Conservation (phyloP, 1,139 yeast species). For the Zygoascus hellenicus region DNA sequence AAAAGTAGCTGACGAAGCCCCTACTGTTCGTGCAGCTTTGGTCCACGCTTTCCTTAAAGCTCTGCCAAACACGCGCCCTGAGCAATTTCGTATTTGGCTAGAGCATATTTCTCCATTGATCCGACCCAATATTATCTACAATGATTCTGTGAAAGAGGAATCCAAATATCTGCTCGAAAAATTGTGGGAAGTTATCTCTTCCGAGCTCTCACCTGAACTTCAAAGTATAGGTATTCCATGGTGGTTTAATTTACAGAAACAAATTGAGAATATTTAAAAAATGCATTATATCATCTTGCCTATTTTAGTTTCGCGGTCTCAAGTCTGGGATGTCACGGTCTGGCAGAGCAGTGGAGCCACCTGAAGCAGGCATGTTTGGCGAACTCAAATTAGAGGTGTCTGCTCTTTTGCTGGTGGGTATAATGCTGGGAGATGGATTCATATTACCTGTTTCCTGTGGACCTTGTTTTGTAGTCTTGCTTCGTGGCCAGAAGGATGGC, state of each 20-base stretch:
- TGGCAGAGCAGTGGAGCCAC: neutral
- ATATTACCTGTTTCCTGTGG: neutral
- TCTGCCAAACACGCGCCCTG: conserved; percentile 50
- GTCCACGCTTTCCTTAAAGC: conserved; percentile 45
- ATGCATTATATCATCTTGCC: neutral
- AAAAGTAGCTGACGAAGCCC: conserved; percentile 26
- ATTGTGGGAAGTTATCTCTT: conserved; percentile 41
- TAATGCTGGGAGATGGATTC: neutral
- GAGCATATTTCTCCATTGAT: conserved; percentile 11
- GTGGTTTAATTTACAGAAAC: conserved; percentile 46
- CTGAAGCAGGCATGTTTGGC: neutral
- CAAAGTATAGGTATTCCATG: conserved; percentile 59
- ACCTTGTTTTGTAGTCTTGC: conserved; percentile 50
- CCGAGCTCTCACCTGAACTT: conserved; percentile 51
- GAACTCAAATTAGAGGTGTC: neutral
- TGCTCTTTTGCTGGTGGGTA: neutral
- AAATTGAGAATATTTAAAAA: neutral
- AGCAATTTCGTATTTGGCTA: conserved; percentile 45
- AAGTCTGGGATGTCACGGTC: neutral
- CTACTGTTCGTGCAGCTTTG: conserved; percentile 49
- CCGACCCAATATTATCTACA: conserved; percentile 13
- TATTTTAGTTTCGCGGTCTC: neutral
- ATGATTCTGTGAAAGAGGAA: conserved; percentile 28
- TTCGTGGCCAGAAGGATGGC: conserved; percentile 89
- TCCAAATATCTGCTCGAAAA: conserved; percentile 31